Evolutionary conservation across 768 basidiomycete genomes (phyloP).

Genomic region (Kwoniella bestiolae): DNA sequence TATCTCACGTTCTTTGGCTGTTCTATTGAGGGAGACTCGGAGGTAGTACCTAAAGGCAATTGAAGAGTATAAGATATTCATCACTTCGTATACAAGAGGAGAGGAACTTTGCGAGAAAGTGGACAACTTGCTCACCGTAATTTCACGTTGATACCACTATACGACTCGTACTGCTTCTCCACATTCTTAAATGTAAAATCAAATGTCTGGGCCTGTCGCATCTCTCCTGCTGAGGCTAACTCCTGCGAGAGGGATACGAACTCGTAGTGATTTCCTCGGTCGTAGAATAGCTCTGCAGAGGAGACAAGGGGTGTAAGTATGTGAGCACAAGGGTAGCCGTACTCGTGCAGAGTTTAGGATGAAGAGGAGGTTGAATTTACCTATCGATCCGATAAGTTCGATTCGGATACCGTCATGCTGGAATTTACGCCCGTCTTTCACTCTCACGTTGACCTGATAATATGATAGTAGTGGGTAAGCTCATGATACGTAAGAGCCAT

Average conservation of each 20-base stretch:
- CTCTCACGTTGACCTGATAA: conserved; percentile 81
- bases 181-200: conserved; percentile 99
- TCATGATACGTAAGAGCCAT: no score
- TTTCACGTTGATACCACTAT: conserved; percentile 98
- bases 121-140: conserved; percentile 75
- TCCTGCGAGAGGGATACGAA: conserved; percentile 95
- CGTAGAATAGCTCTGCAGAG: conserved; percentile 79
- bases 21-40: conserved; percentile 85
- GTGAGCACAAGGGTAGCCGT: background rate
- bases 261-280: conserved; percentile 95
- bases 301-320: no score
- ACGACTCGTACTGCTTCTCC: conserved; percentile 98
- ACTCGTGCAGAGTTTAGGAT: background rate
- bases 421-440: conserved; percentile 92
- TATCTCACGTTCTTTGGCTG: conserved; percentile 86
- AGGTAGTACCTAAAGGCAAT: conserved; percentile 74
- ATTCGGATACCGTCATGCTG: conserved; percentile 97
- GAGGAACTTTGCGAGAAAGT: no score
- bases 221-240: conserved; percentile 91
- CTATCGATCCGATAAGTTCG: conserved; percentile 95
- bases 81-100: no score
- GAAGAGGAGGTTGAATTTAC: conserved; percentile 57
- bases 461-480: no score
- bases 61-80: no score
- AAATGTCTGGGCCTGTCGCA: conserved; percentile 93